A percentile compares a stretch with the other conserved stretches of the same genome.
Conservation (phyloP, 1,139 yeast species). For the Taiozyma sp. region DNA sequence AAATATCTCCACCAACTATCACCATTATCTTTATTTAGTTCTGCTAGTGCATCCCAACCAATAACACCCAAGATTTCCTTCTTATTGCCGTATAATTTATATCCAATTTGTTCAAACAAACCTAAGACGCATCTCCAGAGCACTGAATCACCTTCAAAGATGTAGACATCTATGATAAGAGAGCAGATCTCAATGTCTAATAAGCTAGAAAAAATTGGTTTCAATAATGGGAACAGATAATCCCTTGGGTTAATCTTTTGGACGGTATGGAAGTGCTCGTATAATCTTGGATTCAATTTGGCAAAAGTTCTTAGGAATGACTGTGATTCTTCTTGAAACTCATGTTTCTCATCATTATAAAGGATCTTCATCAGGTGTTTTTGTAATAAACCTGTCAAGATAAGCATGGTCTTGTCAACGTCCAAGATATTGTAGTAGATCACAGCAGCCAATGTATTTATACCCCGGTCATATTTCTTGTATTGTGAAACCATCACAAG, state of each 20-base stretch:
- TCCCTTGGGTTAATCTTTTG: conserved; percentile 32
- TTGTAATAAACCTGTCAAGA: conserved; percentile 40
- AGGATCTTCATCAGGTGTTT: conserved; percentile 30
- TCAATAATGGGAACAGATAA: conserved; percentile 33
- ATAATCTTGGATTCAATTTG: conserved; percentile 38
- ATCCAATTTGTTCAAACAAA: conserved; percentile 40
- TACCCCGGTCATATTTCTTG: conserved; percentile 24
- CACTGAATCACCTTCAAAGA: conserved; percentile 57
- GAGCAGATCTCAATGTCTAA: conserved; percentile 32
- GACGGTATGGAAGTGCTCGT: conserved; percentile 41
- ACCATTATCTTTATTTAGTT: conserved; percentile 13
- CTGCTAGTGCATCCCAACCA: conserved; percentile 26
- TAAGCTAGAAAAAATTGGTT: conserved; percentile 32
- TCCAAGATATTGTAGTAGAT: conserved; percentile 35
- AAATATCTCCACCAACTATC: conserved; percentile 27
- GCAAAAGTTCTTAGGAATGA: conserved; percentile 45
- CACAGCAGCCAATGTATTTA: conserved; percentile 36
- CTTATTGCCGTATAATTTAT: conserved; percentile 46
- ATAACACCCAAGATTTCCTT: conserved; percentile 37
- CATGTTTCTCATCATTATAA: conserved; percentile 18
- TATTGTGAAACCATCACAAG: conserved; percentile 28
- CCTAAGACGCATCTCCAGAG: conserved; percentile 44
- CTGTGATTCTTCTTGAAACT: conserved; percentile 27
- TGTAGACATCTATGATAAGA: conserved; percentile 47
- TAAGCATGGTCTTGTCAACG: conserved; percentile 35